These are phyloP conservation scores for Aspergillus diversus DNA, from an alignment of 495 filamentous ascomycete species.

Conservation along the genomic window DNA sequence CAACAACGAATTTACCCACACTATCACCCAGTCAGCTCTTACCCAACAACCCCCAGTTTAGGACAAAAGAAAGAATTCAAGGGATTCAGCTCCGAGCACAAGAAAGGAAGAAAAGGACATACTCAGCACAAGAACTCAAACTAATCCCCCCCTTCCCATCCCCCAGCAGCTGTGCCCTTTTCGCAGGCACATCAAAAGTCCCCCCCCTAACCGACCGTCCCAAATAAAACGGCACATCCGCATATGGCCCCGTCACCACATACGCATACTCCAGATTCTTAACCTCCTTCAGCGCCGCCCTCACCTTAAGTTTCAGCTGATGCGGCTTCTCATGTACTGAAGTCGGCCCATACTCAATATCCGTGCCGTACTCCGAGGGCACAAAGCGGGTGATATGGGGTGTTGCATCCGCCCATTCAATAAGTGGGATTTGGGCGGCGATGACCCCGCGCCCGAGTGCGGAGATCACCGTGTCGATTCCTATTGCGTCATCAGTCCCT, in stretches of 20 bases:
- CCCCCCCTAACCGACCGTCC: constrained; percentile 39
- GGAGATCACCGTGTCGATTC: constrained; percentile 68
- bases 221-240: constrained; percentile 63
- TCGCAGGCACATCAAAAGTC: constrained; percentile 58
- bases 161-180: constrained; percentile 61
- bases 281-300: constrained; percentile 56
- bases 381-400: constrained; percentile 66
- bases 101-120: constrained; percentile 32
- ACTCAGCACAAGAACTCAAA: constrained; percentile 71
- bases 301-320: constrained; percentile 68
- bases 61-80: background rate
- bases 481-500: no score
- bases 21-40: constrained; percentile 36
- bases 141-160: constrained; percentile 60
- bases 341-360: constrained; percentile 65
- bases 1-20: constrained; percentile 66
- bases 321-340: constrained; percentile 68
- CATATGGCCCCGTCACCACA: constrained; percentile 69
- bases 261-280: constrained; percentile 62
- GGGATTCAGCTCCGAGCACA: background rate
- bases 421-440: constrained; percentile 59
- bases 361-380: constrained; percentile 75
- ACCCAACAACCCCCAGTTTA: constrained; percentile 3
- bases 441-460: constrained; percentile 64
- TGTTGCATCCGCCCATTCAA: constrained; percentile 59